phyloP scores from a whole-genome alignment of 1,284 basidiomycete species.

The Farysia itapuensis region DNA sequence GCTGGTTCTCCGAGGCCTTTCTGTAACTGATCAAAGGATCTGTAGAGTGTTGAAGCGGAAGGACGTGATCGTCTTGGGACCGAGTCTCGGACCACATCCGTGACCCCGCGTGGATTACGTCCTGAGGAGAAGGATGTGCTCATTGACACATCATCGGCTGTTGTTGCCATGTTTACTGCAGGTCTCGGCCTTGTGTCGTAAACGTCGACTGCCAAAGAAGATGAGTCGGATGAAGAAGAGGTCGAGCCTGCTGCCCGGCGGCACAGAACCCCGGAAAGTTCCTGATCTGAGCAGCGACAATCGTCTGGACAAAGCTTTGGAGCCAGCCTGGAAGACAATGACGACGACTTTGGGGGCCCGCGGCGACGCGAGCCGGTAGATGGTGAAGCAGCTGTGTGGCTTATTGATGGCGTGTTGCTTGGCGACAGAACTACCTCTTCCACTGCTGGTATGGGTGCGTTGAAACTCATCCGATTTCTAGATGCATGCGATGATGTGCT shows the following conservation, averaged over 20 bases:
- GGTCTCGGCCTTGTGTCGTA: too few species aligned
- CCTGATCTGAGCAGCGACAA: constrained; percentile 38
- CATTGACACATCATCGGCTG: too few species aligned
- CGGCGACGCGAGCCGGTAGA: neutral
- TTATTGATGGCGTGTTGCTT: constrained; percentile 13
- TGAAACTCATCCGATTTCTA: too few species aligned
- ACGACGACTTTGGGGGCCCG: neutral
- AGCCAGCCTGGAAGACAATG: neutral
- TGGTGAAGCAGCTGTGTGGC: neutral
- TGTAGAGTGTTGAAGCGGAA: constrained; percentile 4
- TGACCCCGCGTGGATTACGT: too few species aligned
- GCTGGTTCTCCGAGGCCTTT: constrained; percentile 9
- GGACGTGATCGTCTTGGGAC: too few species aligned
- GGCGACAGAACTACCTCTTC: constrained; percentile 20
- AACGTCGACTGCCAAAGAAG: constrained; percentile 3
- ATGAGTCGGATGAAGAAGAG: constrained; percentile 17
- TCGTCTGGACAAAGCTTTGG: constrained; percentile 21
- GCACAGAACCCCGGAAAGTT: constrained; percentile 24
- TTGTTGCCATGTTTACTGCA: too few species aligned
- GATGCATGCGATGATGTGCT: constrained; percentile 12
- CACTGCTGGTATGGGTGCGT: too few species aligned
- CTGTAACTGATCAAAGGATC: constrained; percentile 22
- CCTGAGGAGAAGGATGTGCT: constrained; percentile 16
- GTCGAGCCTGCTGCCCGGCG: constrained; percentile 19
- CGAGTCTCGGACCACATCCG: too few species aligned